Conservation (phyloP, 2,329 filamentous ascomycete species). For the Fusarium sp. region DNA sequence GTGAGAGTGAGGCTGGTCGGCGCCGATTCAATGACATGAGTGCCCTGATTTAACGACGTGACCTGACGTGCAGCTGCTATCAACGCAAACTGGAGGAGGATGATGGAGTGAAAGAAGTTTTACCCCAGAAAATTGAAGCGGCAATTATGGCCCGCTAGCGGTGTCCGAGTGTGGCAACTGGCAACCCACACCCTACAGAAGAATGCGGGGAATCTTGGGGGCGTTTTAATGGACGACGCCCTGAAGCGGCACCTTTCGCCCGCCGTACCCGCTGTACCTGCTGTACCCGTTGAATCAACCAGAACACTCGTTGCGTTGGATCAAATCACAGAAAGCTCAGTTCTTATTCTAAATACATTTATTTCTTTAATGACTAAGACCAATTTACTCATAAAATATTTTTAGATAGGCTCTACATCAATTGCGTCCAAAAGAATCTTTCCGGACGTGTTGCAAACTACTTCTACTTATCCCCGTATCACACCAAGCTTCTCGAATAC, state of each 20-base stretch:
- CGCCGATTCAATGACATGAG: neutral
- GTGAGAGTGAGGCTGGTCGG: neutral
- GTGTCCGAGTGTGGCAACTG: neutral
- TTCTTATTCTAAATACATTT: too few species aligned
- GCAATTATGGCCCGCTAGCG: neutral
- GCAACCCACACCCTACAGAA: neutral
- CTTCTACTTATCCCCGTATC: neutral
- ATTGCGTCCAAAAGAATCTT: neutral
- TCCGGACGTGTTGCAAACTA: neutral
- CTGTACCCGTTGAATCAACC: neutral
- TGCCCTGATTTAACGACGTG: neutral
- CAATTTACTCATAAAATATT: neutral
- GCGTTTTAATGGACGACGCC: neutral
- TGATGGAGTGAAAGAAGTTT: neutral
- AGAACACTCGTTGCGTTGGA: too few species aligned
- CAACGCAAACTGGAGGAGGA: neutral
- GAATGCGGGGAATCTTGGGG: conserved; percentile 5
- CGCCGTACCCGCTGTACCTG: neutral
- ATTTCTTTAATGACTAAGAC: too few species aligned
- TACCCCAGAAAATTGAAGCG: neutral
- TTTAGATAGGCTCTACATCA: too few species aligned
- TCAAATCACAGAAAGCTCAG: too few species aligned
- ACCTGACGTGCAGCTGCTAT: too few species aligned
- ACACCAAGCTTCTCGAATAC: conserved; percentile 10
- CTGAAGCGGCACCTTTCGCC: neutral